Base-by-base conservation (phyloP, 2,329 filamentous ascomycete genomes). In the Colletotrichum lindemuthianum region DNA sequence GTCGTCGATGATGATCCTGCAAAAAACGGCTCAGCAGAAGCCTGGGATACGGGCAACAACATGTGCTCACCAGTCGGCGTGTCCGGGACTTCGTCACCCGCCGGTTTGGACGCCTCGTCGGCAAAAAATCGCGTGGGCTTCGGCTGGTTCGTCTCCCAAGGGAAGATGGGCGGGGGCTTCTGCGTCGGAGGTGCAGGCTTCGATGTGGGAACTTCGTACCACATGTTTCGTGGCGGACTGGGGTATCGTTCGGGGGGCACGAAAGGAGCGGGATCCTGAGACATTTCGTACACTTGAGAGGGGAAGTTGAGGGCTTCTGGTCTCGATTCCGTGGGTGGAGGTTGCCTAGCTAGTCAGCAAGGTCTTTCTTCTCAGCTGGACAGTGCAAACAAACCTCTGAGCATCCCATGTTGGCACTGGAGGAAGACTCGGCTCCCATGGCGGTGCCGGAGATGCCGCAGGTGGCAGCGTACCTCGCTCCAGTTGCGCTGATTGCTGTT, bases 271-370 rank as follows among this genome's bases (percentile, higher is more conserved):
- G 84, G 82, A 75, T 94, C 91, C 60, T 86, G 86, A 60, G 91
- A 97, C 90, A 97, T 97, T 60, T 86, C 84, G 77, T 98, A 98
- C 59, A 88, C 88, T 60, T 88, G 87, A 50, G 84, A 84, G 13
- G 93, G 92, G 72, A 98, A 91, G 75, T 96, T 92, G 67, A 87
- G 82, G 7, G 93, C 95, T 82, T 98, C 96, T 8, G 94, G 94
- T 73, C 84, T 90, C 6, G 93, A 92, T 72, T 91, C 78, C 45
- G 76, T 60, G 10, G 88, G 88, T 63, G 88, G 88, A 48, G 88
- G 78, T 71, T 89, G 86, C 74, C 89, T 92, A 69, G 51, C n/a
- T n/a, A 50, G 61, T 71, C 60, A 72, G 40, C 8, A 24, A 24
- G 24, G 8, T 39, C 50, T 32, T 45, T 40, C 7, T 70, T 56